Conservation (phyloP, 768 basidiomycete species). For the Tephrocybe sp. region DNA sequence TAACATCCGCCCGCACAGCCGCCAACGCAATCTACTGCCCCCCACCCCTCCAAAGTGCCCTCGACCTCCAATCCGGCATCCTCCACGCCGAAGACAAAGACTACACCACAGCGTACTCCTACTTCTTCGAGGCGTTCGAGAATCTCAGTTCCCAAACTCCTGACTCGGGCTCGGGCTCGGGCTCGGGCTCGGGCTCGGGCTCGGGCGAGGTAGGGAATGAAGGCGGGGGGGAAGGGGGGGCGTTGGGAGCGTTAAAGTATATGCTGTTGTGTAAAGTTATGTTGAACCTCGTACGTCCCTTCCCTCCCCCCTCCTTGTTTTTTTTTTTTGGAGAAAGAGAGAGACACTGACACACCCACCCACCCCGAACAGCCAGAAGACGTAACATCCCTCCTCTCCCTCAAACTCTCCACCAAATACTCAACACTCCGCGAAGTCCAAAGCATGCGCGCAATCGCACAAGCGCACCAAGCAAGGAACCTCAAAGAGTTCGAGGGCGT, state of each 20-base stretch:
- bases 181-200: neutral
- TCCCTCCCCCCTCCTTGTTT: no score
- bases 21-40: constrained; percentile 94
- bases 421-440: constrained; percentile 87
- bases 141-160: constrained; percentile 70
- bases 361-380: constrained; percentile 74
- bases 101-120: constrained; percentile 94
- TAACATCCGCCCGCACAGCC: constrained; percentile 89
- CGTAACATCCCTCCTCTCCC: constrained; percentile 77
- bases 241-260: constrained; percentile 89
- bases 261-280: constrained; percentile 99
- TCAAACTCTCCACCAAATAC: constrained; percentile 88
- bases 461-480: constrained; percentile 90
- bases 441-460: constrained; percentile 92
- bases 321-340: neutral
- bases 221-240: constrained; percentile 51
- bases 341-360: neutral
- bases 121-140: constrained; percentile 97
- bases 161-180: no score
- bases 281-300: constrained; percentile 77
- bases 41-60: constrained; percentile 39
- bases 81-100: constrained; percentile 97
- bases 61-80: constrained; percentile 61
- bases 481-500: constrained; percentile 87
- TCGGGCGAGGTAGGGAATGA: neutral